Percentiles rank a stretch among this genome's conserved stretches.
These are phyloP conservation scores for Aspergillus biplanus DNA, from an alignment of 495 filamentous ascomycete species.

Conservation along the genomic window DNA sequence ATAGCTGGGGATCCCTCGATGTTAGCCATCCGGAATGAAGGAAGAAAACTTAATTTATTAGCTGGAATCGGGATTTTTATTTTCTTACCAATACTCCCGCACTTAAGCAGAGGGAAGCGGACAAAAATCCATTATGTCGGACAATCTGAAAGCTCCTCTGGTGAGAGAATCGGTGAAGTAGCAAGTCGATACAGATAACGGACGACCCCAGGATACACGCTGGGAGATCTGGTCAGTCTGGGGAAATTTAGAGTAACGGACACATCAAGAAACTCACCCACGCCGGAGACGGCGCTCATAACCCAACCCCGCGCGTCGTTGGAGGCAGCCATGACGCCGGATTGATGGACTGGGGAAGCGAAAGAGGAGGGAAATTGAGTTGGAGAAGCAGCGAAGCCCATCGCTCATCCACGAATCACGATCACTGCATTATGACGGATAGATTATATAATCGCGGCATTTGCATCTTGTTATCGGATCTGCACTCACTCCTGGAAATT, in stretches of 20 bases:
- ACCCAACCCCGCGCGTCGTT: constrained; percentile 95
- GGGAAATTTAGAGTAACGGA: constrained; percentile 15
- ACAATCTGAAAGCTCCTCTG: constrained; percentile 82
- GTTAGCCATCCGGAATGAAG: constrained; percentile 22
- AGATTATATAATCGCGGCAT: constrained; percentile 17
- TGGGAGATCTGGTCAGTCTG: constrained; percentile 34
- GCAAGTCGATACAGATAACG: constrained; percentile 83
- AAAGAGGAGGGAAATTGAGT: constrained; percentile 18
- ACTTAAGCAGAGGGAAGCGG: constrained; percentile 85
- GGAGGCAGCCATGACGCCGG: constrained; percentile 50
- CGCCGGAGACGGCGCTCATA: constrained; percentile 81
- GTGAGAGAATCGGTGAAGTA: constrained; percentile 71
- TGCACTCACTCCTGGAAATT: background rate
- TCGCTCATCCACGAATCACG: too few species aligned
- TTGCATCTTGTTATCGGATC: too few species aligned
- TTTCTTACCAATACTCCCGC: constrained; percentile 90
- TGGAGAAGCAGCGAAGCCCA: constrained; percentile 1
- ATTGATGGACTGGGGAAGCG: constrained; percentile 15
- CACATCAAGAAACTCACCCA: constrained; percentile 54
- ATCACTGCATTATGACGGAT: constrained; percentile 11
- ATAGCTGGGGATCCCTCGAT: constrained; percentile 60
- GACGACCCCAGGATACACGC: constrained; percentile 80
- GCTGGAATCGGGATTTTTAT: constrained; percentile 27
- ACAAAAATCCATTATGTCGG: constrained; percentile 84
- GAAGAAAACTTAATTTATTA: background rate